A percentile compares a stretch with the other conserved stretches of the same genome.
Evolutionary conservation across 2,329 filamentous ascomycete species (phyloP).

Genomic region (Sporothrix phasma): DNA sequence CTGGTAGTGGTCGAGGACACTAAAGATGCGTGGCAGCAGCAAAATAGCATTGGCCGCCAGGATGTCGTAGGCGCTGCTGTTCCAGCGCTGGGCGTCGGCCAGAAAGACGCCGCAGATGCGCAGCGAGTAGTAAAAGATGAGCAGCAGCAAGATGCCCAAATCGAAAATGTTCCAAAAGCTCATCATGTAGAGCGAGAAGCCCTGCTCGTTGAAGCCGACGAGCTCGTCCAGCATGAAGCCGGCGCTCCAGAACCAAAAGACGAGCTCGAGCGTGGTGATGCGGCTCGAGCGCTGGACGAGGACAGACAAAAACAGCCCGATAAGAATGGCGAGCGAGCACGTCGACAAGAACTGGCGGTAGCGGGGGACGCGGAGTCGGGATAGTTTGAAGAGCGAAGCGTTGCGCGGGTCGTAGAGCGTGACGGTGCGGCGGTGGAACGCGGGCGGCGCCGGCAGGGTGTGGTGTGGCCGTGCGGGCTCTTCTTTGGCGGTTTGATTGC

Average conservation of each 20-base stretch:
- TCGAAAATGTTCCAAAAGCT: constrained; percentile 98
- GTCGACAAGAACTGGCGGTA: constrained; percentile 89
- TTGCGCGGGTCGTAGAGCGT: constrained; percentile 84
- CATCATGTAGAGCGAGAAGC: constrained; percentile 93
- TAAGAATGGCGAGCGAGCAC: constrained; percentile 72
- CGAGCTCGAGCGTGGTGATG: constrained; percentile 74
- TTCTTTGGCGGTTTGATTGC: constrained; percentile 18
- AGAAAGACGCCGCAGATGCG: constrained; percentile 80
- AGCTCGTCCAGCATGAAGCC: constrained; percentile 96
- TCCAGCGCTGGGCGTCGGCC: constrained; percentile 63
- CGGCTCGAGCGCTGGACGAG: constrained; percentile 62
- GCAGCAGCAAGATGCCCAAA: constrained; percentile 73
- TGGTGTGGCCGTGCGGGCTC: neutral
- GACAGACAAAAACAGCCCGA: constrained; percentile 77
- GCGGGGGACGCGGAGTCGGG: constrained; percentile 77
- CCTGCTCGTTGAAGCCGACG: constrained; percentile 92
- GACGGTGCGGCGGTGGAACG: constrained; percentile 56
- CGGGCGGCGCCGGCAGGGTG: constrained; percentile 15
- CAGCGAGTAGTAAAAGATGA: constrained; percentile 84
- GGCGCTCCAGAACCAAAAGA: constrained; percentile 97
- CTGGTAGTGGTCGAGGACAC: constrained; percentile 84
- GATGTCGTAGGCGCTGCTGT: constrained; percentile 86
- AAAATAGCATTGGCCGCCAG: constrained; percentile 83
- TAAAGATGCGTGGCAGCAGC: constrained; percentile 83
- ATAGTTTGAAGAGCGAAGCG: constrained; percentile 85